Evolutionary conservation across 768 basidiomycete genomes (phyloP).

Genomic region (Russula olivacea): DNA sequence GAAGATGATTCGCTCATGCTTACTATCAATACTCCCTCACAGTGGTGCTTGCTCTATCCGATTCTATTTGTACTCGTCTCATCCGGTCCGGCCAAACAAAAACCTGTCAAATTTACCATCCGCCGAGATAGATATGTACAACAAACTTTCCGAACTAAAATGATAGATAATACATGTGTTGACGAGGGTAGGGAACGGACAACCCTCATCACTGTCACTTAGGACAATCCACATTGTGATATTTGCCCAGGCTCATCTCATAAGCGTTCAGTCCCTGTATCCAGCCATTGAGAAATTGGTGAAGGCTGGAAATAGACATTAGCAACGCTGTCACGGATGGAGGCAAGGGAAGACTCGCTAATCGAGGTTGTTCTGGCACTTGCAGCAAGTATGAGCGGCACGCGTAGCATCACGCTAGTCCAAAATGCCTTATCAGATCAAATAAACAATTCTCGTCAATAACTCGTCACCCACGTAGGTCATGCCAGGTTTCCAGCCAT

Average conservation of each 20-base stretch:
- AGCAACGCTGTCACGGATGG: not conserved
- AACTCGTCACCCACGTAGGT: slow-evolving; percentile 44
- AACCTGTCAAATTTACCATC: not conserved
- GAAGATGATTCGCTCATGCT: slow-evolving; percentile 31
- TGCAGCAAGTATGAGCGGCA: slow-evolving; percentile 54
- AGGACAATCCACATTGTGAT: slow-evolving; percentile 51
- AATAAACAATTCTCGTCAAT: not conserved
- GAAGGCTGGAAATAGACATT: slow-evolving; percentile 39
- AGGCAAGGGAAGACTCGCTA: slow-evolving; percentile 47
- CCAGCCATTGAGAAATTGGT: slow-evolving; percentile 73
- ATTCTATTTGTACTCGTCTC: not conserved
- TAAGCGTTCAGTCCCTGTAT: slow-evolving; percentile 53
- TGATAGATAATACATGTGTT: not conserved
- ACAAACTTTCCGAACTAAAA: not conserved
- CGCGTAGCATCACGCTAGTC: slow-evolving; percentile 50
- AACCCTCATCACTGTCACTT: not conserved
- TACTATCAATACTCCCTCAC: not conserved
- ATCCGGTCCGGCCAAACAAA: slow-evolving; percentile 7
- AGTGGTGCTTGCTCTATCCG: not conserved
- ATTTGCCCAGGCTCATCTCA: slow-evolving; percentile 48
- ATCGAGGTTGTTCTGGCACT: slow-evolving; percentile 80
- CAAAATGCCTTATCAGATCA: not conserved
- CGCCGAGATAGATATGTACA: not conserved
- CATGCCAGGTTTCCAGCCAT: slow-evolving; percentile 60
- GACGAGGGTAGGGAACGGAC: too few relatives aligned